Base-by-base conservation (phyloP, 768 basidiomycete genomes). In the Boletus rufocinnamomeus region DNA sequence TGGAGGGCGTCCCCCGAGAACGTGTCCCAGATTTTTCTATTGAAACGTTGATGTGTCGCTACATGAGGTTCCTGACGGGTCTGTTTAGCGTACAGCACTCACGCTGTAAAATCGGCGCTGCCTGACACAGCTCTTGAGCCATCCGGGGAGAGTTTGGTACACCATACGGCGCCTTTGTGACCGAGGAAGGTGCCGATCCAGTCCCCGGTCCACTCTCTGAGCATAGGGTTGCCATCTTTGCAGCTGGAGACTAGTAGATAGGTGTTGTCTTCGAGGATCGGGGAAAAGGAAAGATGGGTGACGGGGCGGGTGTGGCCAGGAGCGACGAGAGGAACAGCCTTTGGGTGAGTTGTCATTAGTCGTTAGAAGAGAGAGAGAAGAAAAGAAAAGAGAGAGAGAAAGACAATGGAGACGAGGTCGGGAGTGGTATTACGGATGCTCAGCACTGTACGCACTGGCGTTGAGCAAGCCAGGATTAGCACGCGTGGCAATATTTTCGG, bases 141-240 rank as follows among this genome's bases (percentile, higher is more conserved):
- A 74, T 98, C 95, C 23, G 81, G 76, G 28, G 90, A 93, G 59
- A 99, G 84, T 75, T 97, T 96, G 50, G 91, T 91, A 63, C 91
- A 87, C 96, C 96, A 99, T 4, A 99, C 96, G 9, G 96, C 96
- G 66, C 96, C 97, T 73, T 93, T 91, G 76, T 91, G 89, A 25
- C 90, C 89, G 43, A 92, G 80, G 72, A 91, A 93, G 19, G 90
- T 92, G 38, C 97, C 97, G 71, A 97, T 91, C 97, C 97, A 99
- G 75, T 99, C 97, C 35, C 96, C 96, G 55, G 93, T 91, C 95
- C 95, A 96, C 69, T 94, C 90, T 69, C 94, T 85, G 64, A 97
- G 78, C 93, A 96, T 95, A 46, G 94, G 95, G 67, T 94, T 98
- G 35, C 97, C 97, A 81, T 98, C 97, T 77, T 98, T 99, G 80